Base-by-base conservation (phyloP, 148 eudicot genomes). In the Rhododendron vialii region DNA sequence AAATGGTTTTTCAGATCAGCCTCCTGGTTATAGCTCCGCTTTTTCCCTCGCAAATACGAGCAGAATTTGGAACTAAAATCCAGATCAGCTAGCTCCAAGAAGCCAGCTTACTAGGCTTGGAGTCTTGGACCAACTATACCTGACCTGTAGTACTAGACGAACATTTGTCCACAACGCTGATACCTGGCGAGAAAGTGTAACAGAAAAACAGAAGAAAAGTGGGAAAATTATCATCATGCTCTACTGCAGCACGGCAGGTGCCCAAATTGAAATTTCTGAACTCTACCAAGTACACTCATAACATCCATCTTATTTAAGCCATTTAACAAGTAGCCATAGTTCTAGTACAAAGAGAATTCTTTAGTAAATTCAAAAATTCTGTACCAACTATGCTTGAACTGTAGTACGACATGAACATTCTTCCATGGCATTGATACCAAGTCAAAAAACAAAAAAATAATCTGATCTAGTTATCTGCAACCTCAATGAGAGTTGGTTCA, bases 401-500 rank as follows among this genome's bases (percentile, higher is more conserved):
- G 4, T n/a, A 65, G 10, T 65, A 26, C 33, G 10, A 26, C 30
- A 65, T 65, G 14, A 26, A 26, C 30, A 65, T n/a, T 65, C 33
- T n/a, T 65, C 73, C 73, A n/a, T 1, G 11, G 14, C 33, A 65
- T 3, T 65, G 26, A 65, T 26, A 26, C 30, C 33, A 65, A 9
- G 73, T 26, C 28, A 26, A 65, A 26, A 10, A 3, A 17, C 4
- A 55, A n/a, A 65, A 65, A 63, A 61, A 8, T 6, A 8, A n/a
- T 6, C 3, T 59, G n/a, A 65, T 65, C 87, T 91, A 92, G 28
- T 88, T 85, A 85, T 91, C 95, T 13, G 89, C 92, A n/a, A 96
- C 95, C 92, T 96, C 99, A 80, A 96, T 94, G 4, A 96, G 91
- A 78, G 95, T 92, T 36, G 97, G 81, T 92, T 96, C 99, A 33